These are phyloP conservation scores for Didymella pinodella DNA, from an alignment of 2,329 filamentous ascomycete genomes.

Conservation along the genomic window DNA sequence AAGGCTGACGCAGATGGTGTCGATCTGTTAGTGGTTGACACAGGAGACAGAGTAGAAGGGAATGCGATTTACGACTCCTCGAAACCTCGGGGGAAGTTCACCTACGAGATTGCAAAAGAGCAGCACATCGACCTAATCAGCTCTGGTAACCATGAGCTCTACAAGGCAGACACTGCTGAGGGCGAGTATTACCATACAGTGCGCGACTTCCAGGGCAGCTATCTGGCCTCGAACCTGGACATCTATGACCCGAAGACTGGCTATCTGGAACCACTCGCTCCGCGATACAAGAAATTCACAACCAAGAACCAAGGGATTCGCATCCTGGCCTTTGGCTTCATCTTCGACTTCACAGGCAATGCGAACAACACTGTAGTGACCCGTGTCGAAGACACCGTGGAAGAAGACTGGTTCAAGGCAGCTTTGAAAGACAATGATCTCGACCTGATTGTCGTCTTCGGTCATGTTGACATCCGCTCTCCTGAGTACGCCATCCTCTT, in stretches of 20 bases:
- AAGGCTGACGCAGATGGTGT: conserved; percentile 79
- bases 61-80: conserved; percentile 95
- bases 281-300: conserved; percentile 85
- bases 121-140: conserved; percentile 85
- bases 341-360: conserved; percentile 92
- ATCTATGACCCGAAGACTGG: conserved; percentile 78
- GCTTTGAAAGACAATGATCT: conserved; percentile 80
- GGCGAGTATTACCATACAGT: conserved; percentile 82
- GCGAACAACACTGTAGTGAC: conserved; percentile 89
- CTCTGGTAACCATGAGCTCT: conserved; percentile 94
- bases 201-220: conserved; percentile 79
- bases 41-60: conserved; percentile 90
- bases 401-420: conserved; percentile 87
- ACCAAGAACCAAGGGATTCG: conserved; percentile 88
- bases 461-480: conserved; percentile 84
- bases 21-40: conserved; percentile 93
- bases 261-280: conserved; percentile 76
- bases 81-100: conserved; percentile 84
- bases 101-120: conserved; percentile 84
- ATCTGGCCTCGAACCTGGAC: conserved; percentile 92
- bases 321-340: conserved; percentile 88
- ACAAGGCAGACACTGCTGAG: conserved; percentile 78
- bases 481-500: conserved; percentile 80
- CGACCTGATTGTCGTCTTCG: conserved; percentile 85
- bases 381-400: conserved; percentile 78